phyloP scores from a whole-genome alignment of 495 filamentous ascomycete genomes.

The Xanthoparmelia taractica region DNA sequence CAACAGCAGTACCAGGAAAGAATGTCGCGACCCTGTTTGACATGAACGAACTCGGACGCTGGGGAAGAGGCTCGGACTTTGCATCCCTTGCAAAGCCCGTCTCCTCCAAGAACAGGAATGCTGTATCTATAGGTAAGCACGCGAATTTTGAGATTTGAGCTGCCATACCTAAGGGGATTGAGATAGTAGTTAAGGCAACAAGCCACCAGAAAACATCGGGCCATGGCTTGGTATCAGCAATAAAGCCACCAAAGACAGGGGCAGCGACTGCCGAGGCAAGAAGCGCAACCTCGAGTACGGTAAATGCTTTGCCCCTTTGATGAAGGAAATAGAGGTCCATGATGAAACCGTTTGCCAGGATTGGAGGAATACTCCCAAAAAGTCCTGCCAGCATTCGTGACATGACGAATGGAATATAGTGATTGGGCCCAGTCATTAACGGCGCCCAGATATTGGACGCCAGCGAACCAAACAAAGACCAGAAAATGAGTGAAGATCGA shows the following conservation, averaged over 20 bases:
- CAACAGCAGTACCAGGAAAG: slow-evolving; percentile 9
- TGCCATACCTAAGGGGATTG: slow-evolving; percentile 9
- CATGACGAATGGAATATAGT: slow-evolving; percentile 40
- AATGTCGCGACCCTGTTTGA: slow-evolving; percentile 14
- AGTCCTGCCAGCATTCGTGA: slow-evolving; percentile 39
- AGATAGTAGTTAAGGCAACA: slow-evolving; percentile 35
- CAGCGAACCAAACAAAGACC: slow-evolving; percentile 35
- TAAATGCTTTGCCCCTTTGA: slow-evolving; percentile 41
- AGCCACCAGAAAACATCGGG: slow-evolving; percentile 47
- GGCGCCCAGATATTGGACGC: slow-evolving; percentile 37
- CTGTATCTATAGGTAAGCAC: slow-evolving; percentile 29
- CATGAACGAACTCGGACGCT: slow-evolving; percentile 20
- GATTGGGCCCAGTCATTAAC: slow-evolving; percentile 35
- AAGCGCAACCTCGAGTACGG: slow-evolving; percentile 35
- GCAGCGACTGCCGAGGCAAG: slow-evolving; percentile 38
- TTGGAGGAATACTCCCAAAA: slow-evolving; percentile 35
- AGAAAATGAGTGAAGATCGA: slow-evolving; percentile 39
- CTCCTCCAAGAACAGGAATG: slow-evolving; percentile 42
- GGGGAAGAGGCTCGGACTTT: slow-evolving; percentile 4
- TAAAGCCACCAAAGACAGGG: slow-evolving; percentile 42
- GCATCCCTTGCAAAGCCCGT: slow-evolving; percentile 32
- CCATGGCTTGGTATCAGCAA: slow-evolving; percentile 37
- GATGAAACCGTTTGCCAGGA: slow-evolving; percentile 36
- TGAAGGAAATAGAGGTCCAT: slow-evolving; percentile 43
- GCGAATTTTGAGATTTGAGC: not conserved